phyloP scores from a whole-genome alignment of 75 land plant genomes.

The Sequoiadendron giganteum region DNA sequence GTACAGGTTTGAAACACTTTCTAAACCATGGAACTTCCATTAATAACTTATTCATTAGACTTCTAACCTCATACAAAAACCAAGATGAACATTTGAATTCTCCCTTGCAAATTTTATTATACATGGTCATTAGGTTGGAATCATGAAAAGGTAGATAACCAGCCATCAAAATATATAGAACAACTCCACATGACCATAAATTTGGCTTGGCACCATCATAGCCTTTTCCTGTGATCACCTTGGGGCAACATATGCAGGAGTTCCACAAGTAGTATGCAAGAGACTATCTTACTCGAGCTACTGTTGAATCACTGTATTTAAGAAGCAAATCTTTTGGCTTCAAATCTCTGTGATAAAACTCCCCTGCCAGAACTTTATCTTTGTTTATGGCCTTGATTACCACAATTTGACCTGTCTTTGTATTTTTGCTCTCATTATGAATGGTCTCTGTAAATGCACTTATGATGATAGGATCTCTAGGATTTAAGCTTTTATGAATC shows the following conservation, averaged over 20 bases:
- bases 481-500: too few species aligned
- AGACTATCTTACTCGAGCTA: constrained; percentile 45
- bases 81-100: constrained; percentile 52
- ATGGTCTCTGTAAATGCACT: too few species aligned
- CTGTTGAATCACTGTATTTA: constrained; percentile 49
- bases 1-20: constrained; percentile 45
- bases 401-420: constrained; percentile 43
- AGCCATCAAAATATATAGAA: constrained; percentile 44
- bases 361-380: constrained; percentile 58
- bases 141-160: constrained; percentile 54
- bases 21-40: constrained; percentile 69
- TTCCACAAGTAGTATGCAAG: constrained; percentile 49
- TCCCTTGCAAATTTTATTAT: constrained; percentile 42
- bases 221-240: constrained; percentile 44
- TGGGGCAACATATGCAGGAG: constrained; percentile 59
- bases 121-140: constrained; percentile 43
- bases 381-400: constrained; percentile 74
- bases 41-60: constrained; percentile 34
- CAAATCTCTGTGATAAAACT: constrained; percentile 49
- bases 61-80: constrained; percentile 38
- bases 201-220: constrained; percentile 55
- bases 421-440: too few species aligned
- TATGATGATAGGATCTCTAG: too few species aligned
- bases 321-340: constrained; percentile 53
- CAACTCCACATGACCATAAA: constrained; percentile 53